A percentile compares a stretch with the other conserved stretches of the same genome.
These are phyloP conservation scores for Tuctoria greenei DNA, from an alignment of 176 grass and related monocot genomes.

Conservation along the genomic window DNA sequence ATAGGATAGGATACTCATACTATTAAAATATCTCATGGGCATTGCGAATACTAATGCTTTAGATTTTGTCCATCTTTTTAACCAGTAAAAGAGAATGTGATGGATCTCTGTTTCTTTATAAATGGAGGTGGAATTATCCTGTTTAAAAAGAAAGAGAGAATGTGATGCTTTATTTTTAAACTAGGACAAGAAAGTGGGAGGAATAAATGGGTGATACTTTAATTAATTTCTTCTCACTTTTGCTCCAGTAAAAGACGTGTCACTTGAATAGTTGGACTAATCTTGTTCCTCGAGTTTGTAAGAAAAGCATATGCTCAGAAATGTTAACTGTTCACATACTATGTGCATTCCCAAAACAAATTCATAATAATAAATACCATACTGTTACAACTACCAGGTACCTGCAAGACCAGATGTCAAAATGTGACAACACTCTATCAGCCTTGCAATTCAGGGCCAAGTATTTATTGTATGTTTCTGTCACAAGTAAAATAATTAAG, in stretches of 20 bases:
- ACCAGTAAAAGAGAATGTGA: background rate
- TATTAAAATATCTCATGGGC: conserved; percentile 7
- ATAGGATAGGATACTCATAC: background rate
- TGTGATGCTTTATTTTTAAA: conserved; percentile 24
- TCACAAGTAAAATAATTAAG: background rate
- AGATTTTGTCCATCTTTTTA: background rate
- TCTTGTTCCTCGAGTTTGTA: background rate
- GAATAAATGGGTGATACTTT: conserved; percentile 13
- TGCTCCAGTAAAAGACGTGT: background rate
- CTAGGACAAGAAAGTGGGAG: background rate
- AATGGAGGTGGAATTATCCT: too few species aligned
- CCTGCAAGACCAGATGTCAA: conserved; percentile 9
- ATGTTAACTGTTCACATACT: background rate
- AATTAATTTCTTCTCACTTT: background rate
- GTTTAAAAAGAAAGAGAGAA: too few species aligned
- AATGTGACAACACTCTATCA: background rate
- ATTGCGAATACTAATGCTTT: background rate
- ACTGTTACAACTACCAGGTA: background rate
- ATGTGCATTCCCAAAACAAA: background rate
- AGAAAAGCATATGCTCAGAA: background rate
- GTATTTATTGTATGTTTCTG: background rate
- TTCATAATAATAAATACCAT: background rate
- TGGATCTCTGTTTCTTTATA: too few species aligned
- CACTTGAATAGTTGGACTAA: conserved; percentile 7
- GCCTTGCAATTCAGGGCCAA: background rate